Evolutionary conservation across 2,329 filamentous ascomycete genomes (phyloP).

Genomic region (Botrytis porri): DNA sequence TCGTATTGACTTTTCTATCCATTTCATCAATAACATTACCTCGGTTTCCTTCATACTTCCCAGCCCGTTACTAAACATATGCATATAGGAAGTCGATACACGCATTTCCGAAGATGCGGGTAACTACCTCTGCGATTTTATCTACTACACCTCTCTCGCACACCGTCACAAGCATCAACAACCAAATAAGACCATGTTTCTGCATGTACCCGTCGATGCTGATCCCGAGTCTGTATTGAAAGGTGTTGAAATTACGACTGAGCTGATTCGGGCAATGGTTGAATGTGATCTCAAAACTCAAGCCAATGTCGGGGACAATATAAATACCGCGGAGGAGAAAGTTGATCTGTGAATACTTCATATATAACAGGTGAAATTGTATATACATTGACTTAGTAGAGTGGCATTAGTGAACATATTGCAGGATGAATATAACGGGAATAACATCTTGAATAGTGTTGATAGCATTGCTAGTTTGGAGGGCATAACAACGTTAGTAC

Average conservation of each 20-base stretch:
- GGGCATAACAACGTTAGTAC: too few relatives aligned
- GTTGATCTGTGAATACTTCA: background rate
- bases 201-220: conserved; percentile 66
- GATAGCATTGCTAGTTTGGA: background rate
- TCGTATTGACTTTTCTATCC: conserved; percentile 27
- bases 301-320: background rate
- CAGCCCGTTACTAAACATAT: background rate
- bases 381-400: background rate
- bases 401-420: background rate
- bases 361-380: background rate
- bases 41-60: background rate
- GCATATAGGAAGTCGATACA: conserved; percentile 40
- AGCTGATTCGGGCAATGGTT: conserved; percentile 55
- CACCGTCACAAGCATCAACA: conserved; percentile 49
- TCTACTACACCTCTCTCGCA: conserved; percentile 68
- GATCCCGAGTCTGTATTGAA: conserved; percentile 47
- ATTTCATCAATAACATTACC: conserved; percentile 34
- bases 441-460: background rate
- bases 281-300: conserved; percentile 39
- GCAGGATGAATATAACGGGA: background rate
- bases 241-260: conserved; percentile 52
- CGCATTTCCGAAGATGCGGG: conserved; percentile 68
- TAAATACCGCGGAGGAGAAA: background rate
- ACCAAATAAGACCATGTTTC: conserved; percentile 58
- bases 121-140: conserved; percentile 74